These are phyloP conservation scores for Marchantia polymorpha DNA, from an alignment of 225 moss, liverwort and hornwort species.

Conservation along the genomic window DNA sequence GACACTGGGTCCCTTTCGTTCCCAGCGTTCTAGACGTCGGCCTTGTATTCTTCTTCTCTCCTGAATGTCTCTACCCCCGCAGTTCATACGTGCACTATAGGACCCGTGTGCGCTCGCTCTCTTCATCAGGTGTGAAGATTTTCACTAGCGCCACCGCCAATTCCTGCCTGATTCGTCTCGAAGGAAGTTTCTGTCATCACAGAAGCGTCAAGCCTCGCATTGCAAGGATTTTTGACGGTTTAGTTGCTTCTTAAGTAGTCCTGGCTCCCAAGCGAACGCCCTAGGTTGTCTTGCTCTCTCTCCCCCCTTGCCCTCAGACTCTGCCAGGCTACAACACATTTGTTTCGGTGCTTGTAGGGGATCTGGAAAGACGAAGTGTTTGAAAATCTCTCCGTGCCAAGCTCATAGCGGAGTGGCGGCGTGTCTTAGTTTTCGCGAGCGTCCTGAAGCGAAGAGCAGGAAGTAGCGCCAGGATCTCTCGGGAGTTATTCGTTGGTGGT, in stretches of 20 bases:
- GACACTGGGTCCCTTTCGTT: background rate
- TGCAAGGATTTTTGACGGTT: background rate
- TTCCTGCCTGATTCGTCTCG: background rate
- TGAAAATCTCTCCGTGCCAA: background rate
- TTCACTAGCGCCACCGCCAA: background rate
- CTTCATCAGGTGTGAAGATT: too few species aligned
- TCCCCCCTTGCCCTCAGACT: background rate
- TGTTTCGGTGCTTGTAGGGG: background rate
- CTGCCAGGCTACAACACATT: background rate
- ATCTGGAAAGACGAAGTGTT: background rate
- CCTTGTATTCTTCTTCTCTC: background rate
- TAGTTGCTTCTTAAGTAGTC: background rate
- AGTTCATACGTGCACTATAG: too few species aligned
- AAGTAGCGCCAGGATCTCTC: background rate
- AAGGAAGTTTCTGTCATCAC: background rate
- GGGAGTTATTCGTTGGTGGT: background rate
- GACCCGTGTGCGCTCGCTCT: too few species aligned
- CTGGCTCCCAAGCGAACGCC: too few species aligned
- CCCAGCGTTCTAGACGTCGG: background rate
- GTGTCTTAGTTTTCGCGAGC: background rate
- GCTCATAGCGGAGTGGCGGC: background rate
- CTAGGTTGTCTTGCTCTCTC: background rate
- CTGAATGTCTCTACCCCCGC: too few species aligned
- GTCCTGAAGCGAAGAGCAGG: background rate
- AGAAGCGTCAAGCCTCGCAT: background rate